A percentile compares a stretch with the other conserved stretches of the same genome.
Conservation (phyloP, 305 asterid genomes). For the Striga hermonthica region DNA sequence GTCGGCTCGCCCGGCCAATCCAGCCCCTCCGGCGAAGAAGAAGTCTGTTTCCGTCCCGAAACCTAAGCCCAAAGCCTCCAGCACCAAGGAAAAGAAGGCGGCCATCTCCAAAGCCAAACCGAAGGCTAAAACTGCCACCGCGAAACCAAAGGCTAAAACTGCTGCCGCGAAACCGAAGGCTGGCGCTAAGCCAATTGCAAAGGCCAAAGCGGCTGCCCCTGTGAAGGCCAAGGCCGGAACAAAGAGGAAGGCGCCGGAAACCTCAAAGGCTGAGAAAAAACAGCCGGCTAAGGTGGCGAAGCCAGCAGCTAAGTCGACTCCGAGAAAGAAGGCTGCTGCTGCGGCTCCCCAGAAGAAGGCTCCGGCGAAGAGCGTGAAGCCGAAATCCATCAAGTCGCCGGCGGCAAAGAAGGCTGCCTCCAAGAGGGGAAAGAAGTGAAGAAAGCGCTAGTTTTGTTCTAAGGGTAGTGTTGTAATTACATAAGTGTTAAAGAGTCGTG, state of each 20-base stretch:
- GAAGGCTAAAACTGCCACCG: constrained; percentile 28
- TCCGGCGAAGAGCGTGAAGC: neutral
- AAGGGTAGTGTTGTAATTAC: constrained; percentile 47
- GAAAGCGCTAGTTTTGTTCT: constrained; percentile 22
- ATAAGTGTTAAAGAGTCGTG: constrained; percentile 27
- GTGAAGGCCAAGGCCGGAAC: constrained; percentile 37
- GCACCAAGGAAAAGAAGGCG: constrained; percentile 31
- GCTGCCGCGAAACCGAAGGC: constrained; percentile 31
- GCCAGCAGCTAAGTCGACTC: constrained; percentile 43
- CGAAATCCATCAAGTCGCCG: neutral
- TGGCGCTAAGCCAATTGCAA: constrained; percentile 34
- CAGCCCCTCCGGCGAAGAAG: constrained; percentile 36
- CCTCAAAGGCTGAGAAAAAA: constrained; percentile 41
- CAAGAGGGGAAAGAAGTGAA: constrained; percentile 58
- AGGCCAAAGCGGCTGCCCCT: constrained; percentile 27
- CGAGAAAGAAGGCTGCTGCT: neutral
- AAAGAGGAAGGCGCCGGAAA: constrained; percentile 46
- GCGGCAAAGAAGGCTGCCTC: constrained; percentile 46
- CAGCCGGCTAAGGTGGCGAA: constrained; percentile 44
- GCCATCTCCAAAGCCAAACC: constrained; percentile 31
- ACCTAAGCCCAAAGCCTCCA: constrained; percentile 37
- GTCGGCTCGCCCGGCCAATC: constrained; percentile 37
- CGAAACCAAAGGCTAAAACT: constrained; percentile 37
- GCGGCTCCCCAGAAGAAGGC: constrained; percentile 42
- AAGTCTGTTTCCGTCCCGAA: constrained; percentile 32